Base-by-base conservation (phyloP, 2,329 filamentous ascomycete species). In the Clarireedia paspali region DNA sequence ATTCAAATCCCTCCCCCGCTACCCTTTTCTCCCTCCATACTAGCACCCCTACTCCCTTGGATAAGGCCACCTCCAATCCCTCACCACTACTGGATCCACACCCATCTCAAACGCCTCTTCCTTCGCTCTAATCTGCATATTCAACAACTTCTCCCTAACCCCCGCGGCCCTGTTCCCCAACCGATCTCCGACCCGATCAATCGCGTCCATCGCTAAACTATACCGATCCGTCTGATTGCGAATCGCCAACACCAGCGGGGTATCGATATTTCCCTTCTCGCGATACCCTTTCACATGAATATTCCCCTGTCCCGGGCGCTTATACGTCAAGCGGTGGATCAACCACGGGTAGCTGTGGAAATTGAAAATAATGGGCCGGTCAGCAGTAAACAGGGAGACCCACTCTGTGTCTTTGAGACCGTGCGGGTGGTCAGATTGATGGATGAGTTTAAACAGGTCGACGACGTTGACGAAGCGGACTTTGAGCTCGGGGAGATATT, bases 301-400 rank as follows among this genome's bases (percentile, higher is more conserved):
- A 70, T 88, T 83, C 47, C 76, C 68, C 68, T 79, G 81, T 5
- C 86, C 87, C 1, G 83, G 84, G 1, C 87, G 82, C 73, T 87
- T 86, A 73, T 90, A 91, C 0, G 86, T 87, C 63, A 91, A 72
- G 50, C 87, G 79, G 73, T 91, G 87, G 51, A 91, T 81, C 65
- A 91, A 76, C 85, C 85, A 91, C 7, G 88, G 87, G 73, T 91
- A 91, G 34, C 82, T 86, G 74, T 91, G 88, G 80, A 91, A 91
- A 74, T 90, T 91, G 77, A 91, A 91, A 67, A 91, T 83, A 67
- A 89, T 75, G 23, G 87, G 88, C 62, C 78, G 84, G 73, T 89
- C 75, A 15, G 77, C 75, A 0, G 87, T 91, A 76, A 91, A 91
- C 61, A 90, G 73, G 40, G 84, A 75, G 14, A 71, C 71, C 81